Evolutionary conservation across 75 land plant species (phyloP), one percentile per base, ranked within the genome.

Genomic region (Selaginella tamariscina): DNA sequence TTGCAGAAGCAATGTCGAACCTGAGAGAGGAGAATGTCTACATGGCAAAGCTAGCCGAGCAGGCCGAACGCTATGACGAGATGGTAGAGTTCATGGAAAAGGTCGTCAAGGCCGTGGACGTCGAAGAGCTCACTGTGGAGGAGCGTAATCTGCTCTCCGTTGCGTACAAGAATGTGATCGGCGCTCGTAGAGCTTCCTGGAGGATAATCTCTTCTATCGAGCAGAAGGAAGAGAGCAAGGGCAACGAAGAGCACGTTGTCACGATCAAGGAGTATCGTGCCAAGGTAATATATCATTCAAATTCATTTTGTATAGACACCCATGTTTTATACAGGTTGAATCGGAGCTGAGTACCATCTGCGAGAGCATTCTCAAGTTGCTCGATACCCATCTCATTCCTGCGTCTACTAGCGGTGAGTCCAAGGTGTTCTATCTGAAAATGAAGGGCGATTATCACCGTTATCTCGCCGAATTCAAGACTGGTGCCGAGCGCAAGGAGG

Each of bases 71-170:
- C 22, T 85, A 85, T 71, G 87, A 85, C 62, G 87, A 85, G 72
- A 85, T 85, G 87, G 87, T 77, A 8, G 69, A 75, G 31, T 82
- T 74, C 71, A 85, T 85, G 84, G 75, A 85, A 56, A 82, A 79
- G 68, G 74, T 85, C 1, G 87, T 79, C 24, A 74, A 71, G 63
- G 57, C 71, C 20, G 72, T 73, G 44, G 59, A 71, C 9, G 67
- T 30, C 9, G 78, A 72, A 30, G 82, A 80, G 62, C 82, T 82
- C 32, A 73, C 80, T 30, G 77, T 82, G n/a, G 82, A 82, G 68
- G 85, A 82, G 72, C 79, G 82, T 2, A 82, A 82, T 68, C 77
- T 82, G 33, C 74, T 82, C 11, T 82, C 82, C 24, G 82, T 82
- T 31, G 85, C 68, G 32, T 59, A 74, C 65, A 74, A 74, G 33